Conservation (phyloP, 140 eudicot genomes). For the Oenanthe javanica region DNA sequence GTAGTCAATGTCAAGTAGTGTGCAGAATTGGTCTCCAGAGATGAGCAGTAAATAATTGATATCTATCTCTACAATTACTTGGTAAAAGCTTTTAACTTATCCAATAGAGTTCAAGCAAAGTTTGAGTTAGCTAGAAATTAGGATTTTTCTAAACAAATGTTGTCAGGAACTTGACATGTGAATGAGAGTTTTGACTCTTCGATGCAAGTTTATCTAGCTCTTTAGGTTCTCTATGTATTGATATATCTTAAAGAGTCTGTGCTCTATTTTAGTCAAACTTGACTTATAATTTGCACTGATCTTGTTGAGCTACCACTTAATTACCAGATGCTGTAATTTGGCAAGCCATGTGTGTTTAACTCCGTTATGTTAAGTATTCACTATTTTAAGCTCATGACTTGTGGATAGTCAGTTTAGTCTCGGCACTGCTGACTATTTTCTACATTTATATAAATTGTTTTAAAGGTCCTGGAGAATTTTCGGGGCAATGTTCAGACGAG, state of each 20-base stretch:
- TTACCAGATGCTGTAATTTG: not conserved
- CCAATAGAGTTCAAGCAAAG: not conserved
- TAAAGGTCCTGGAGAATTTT: slow-evolving; percentile 76
- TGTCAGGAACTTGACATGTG: not conserved
- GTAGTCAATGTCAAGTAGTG: not conserved
- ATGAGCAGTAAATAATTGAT: not conserved
- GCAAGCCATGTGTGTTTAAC: not conserved
- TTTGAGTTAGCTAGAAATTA: not conserved
- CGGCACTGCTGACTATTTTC: not conserved
- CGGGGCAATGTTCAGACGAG: slow-evolving; percentile 91
- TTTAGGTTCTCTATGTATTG: not conserved
- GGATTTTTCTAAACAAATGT: not conserved
- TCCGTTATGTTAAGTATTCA: not conserved
- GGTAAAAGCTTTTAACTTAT: not conserved
- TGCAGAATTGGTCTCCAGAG: not conserved
- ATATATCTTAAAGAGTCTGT: not conserved
- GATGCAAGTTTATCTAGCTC: not conserved
- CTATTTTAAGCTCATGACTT: not conserved
- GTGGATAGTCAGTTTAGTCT: not conserved
- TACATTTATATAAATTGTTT: not conserved
- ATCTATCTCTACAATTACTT: not conserved
- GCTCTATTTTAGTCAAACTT: not conserved
- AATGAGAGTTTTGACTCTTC: not conserved
- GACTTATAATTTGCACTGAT: not conserved
- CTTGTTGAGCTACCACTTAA: not conserved